These are phyloP conservation scores for Periconia macrospinosa DNA, from an alignment of 2,329 filamentous ascomycete species.

Conservation along the genomic window DNA sequence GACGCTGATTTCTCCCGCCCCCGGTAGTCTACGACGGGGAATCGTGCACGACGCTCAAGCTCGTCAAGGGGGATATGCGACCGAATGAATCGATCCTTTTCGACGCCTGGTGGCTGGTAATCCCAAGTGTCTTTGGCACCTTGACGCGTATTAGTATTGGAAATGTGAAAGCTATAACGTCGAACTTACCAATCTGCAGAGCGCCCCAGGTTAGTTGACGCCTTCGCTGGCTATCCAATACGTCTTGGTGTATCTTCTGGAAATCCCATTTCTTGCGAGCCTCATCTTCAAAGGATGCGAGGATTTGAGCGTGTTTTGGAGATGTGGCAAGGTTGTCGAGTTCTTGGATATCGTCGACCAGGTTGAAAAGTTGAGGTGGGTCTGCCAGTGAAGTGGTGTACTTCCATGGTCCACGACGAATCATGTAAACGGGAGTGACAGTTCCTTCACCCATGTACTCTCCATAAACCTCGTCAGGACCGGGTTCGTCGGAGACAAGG, in stretches of 20 bases:
- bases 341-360: slow-evolving; percentile 74
- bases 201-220: slow-evolving; percentile 79
- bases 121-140: slow-evolving; percentile 71
- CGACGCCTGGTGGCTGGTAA: slow-evolving; percentile 73
- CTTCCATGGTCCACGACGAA: slow-evolving; percentile 86
- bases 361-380: slow-evolving; percentile 81
- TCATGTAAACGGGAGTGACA: slow-evolving; percentile 89
- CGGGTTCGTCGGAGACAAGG: slow-evolving; percentile 49
- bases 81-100: slow-evolving; percentile 73
- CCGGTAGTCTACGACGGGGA: slow-evolving; percentile 58
- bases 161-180: neutral
- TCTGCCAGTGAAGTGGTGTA: slow-evolving; percentile 85
- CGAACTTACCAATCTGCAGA: slow-evolving; percentile 65
- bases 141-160: slow-evolving; percentile 10
- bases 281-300: slow-evolving; percentile 70
- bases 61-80: slow-evolving; percentile 80
- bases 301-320: slow-evolving; percentile 44
- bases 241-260: slow-evolving; percentile 71
- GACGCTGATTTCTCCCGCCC: slow-evolving; percentile 41
- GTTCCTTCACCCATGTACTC: slow-evolving; percentile 96
- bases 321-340: slow-evolving; percentile 67
- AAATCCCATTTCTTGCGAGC: slow-evolving; percentile 80
- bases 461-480: slow-evolving; percentile 84
- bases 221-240: slow-evolving; percentile 76
- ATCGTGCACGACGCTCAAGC: slow-evolving; percentile 75